These are phyloP conservation scores for Pseudogymnoascus sp. DNA, from an alignment of 2,329 filamentous ascomycete species.

Conservation along the genomic window DNA sequence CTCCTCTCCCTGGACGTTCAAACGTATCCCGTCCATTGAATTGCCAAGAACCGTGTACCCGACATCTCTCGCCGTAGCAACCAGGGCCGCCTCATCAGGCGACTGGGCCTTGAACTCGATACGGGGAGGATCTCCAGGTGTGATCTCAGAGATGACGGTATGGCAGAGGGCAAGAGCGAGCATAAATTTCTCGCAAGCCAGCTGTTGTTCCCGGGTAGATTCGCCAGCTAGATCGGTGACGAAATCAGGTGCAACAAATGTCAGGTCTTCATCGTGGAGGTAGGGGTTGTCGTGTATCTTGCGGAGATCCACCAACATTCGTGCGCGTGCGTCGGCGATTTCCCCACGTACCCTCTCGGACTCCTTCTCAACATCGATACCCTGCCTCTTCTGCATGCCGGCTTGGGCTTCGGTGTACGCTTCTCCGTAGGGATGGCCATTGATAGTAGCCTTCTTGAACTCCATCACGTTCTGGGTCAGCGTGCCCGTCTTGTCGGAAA, in stretches of 20 bases:
- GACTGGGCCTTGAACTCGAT: conserved; percentile 97
- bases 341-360: conserved; percentile 62
- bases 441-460: conserved; percentile 97
- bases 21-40: conserved; percentile 68
- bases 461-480: conserved; percentile 94
- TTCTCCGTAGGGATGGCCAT: conserved; percentile 89
- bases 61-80: conserved; percentile 91
- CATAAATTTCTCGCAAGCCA: conserved; percentile 85
- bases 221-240: conserved; percentile 74
- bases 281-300: conserved; percentile 83
- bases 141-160: conserved; percentile 85
- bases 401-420: conserved; percentile 96
- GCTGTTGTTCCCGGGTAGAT: conserved; percentile 67
- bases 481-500: conserved; percentile 89
- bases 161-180: conserved; percentile 88
- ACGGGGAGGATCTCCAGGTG: conserved; percentile 77
- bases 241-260: conserved; percentile 87
- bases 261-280: conserved; percentile 79
- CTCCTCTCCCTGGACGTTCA: conserved; percentile 84
- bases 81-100: conserved; percentile 89
- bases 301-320: conserved; percentile 66
- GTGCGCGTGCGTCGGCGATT: conserved; percentile 68
- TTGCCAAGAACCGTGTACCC: conserved; percentile 87
- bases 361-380: conserved; percentile 79
- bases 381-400: conserved; percentile 88